Conservation (phyloP, 2,329 filamentous ascomycete genomes). For the Trichoderma semiorbis region DNA sequence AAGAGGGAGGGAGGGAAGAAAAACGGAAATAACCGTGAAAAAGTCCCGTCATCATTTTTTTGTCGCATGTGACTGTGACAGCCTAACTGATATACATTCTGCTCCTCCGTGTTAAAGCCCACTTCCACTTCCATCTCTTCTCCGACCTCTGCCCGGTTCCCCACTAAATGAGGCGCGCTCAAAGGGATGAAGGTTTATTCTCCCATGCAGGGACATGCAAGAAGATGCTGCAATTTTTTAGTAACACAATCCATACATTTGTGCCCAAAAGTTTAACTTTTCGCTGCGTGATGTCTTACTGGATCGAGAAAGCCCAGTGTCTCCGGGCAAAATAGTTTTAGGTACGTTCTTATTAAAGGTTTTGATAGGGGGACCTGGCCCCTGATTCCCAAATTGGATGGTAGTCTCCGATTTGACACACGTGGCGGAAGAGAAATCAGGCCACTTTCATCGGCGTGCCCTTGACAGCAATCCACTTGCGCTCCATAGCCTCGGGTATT, state of each 20-base stretch:
- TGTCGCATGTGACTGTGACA: not conserved
- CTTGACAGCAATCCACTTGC: not conserved
- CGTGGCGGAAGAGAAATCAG: slow-evolving; percentile 1
- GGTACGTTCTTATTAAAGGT: not conserved
- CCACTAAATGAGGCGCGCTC: not conserved
- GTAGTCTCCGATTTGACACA: slow-evolving; percentile 3
- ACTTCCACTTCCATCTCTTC: not conserved
- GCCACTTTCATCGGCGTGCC: not conserved
- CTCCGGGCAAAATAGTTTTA: not conserved
- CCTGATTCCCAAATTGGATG: not conserved
- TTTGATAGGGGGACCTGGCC: not conserved
- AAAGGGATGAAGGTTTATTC: not conserved
- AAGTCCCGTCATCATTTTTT: not conserved
- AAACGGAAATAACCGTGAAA: not conserved
- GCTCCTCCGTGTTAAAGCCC: not conserved
- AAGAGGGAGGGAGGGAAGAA: not conserved
- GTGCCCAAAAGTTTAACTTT: not conserved
- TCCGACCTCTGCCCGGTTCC: not conserved
- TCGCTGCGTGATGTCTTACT: not conserved
- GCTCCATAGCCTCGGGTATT: not conserved
- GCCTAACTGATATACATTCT: not conserved
- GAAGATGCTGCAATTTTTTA: not conserved
- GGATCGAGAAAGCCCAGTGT: not conserved
- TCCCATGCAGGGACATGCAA: not conserved
- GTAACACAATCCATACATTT: not conserved